Conservation (phyloP, 2,329 filamentous ascomycete genomes). For the Colletotrichum tamarilloi region DNA sequence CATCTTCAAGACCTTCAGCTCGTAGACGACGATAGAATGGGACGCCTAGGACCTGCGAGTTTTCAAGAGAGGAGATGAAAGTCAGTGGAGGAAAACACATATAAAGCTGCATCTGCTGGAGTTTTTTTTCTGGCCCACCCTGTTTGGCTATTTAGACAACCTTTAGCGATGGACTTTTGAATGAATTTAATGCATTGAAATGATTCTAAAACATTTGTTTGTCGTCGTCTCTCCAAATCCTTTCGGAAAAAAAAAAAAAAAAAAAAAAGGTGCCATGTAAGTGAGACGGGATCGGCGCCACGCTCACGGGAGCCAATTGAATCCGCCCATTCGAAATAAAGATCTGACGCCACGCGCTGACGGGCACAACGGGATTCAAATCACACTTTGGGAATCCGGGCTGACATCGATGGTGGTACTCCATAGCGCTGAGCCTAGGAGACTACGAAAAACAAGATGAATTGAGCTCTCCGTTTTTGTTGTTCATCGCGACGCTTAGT, state of each 20-base stretch:
- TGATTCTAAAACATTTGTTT: neutral
- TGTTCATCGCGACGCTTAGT: neutral
- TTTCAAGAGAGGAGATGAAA: no score
- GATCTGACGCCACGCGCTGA: slow-evolving; percentile 1
- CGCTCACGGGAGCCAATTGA: neutral
- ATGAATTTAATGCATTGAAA: slow-evolving; percentile 31
- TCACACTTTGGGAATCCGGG: neutral
- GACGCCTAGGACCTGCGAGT: neutral
- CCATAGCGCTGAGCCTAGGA: neutral
- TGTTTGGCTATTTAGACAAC: neutral
- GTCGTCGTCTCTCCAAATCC: no score
- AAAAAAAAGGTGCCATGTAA: neutral
- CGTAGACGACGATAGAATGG: slow-evolving; percentile 44
- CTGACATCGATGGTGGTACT: neutral
- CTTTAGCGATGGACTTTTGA: slow-evolving; percentile 18
- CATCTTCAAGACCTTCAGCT: slow-evolving; percentile 73
- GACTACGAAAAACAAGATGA: neutral
- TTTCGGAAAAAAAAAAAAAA: no score
- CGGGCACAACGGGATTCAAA: neutral
- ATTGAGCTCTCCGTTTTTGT: neutral
- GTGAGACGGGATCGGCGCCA: neutral
- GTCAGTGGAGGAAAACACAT: neutral
- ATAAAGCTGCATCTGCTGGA: slow-evolving; percentile 18
- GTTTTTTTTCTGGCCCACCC: neutral
- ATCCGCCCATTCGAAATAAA: slow-evolving; percentile 7